Conservation (phyloP, 148 eudicot species). For the Fagopyrum homotropicum region DNA sequence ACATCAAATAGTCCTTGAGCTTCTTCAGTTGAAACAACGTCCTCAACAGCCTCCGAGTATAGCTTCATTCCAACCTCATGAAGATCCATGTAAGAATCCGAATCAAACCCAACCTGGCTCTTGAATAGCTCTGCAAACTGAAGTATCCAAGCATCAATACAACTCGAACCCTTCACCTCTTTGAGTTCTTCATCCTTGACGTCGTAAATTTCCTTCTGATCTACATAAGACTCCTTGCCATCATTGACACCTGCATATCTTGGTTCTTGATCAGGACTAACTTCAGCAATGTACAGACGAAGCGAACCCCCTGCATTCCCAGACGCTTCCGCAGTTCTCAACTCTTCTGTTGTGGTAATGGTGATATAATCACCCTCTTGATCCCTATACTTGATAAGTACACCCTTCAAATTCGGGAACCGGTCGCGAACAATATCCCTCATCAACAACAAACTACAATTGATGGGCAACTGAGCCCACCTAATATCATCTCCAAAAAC, state of each 20-base stretch:
- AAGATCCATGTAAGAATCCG: constrained; percentile 77
- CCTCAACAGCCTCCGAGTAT: constrained; percentile 90
- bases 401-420: constrained; percentile 70
- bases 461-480: constrained; percentile 59
- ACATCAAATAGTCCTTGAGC: constrained; percentile 75
- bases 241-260: constrained; percentile 31
- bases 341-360: constrained; percentile 73
- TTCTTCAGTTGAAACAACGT: constrained; percentile 68
- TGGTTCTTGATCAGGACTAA: constrained; percentile 79
- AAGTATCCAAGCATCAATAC: constrained; percentile 72
- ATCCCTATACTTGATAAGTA: constrained; percentile 78
- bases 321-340: constrained; percentile 67
- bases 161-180: constrained; percentile 31
- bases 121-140: constrained; percentile 90
- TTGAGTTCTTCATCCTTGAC: constrained; percentile 1
- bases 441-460: constrained; percentile 46
- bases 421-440: constrained; percentile 77
- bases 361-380: constrained; percentile 88
- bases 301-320: constrained; percentile 48
- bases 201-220: constrained; percentile 14
- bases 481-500: constrained; percentile 87
- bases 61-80: constrained; percentile 83
- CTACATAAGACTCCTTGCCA: constrained; percentile 18
- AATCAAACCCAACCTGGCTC: constrained; percentile 91
- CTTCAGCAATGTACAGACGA: constrained; percentile 73